Base-by-base conservation (phyloP, 805 yeast species). In the Ogataea kodamae region DNA sequence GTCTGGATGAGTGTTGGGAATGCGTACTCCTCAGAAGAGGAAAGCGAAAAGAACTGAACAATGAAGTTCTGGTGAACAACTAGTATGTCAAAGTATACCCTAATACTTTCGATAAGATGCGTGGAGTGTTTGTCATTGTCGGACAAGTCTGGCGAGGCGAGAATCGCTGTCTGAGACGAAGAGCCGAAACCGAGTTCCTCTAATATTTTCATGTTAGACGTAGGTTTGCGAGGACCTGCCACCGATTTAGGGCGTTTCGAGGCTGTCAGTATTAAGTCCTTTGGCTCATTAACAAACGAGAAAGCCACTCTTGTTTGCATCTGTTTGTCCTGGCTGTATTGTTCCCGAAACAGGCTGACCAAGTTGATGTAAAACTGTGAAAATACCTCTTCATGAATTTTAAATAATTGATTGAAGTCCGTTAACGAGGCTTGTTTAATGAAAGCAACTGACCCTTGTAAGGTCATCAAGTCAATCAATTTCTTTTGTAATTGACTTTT, bases 401-500 rank as follows among this genome's bases (percentile, higher is more conserved):
- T 57, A 17, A 74, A 40, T 11, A 79, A 53, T 1, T 59, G 57
- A 22, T 54, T 39, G 53, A 70, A 83, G 4, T 72, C 68, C 3
- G 56, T 57, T 0, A 60, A 56, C 2, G 82, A 74, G 4, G 75
- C 62, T 30, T 74, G 76, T 42, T 78, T 82, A 14, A 81, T 67
- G 49, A 81, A 81, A 1, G 77, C 59, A 1, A 73, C 56, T 16
- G 76, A 48, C 0, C 79, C 76, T 9, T 74, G 57, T 29, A 67
- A 67, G 1, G 69, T 63, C 34, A 74, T 30, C 17, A 74, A 37
- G n/a, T 59, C 54, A 0, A 70, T 51, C 19, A 72, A 46, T 9
- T 61, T 57, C 20, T 56, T 49, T 5, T 47, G 30, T 4, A 57
- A 32, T 5, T 34, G 12, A 2, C 35, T 21, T 9, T 37, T 25